Evolutionary conservation across 1,284 basidiomycete genomes (phyloP).

Genomic region (Porphyrellus sp.): DNA sequence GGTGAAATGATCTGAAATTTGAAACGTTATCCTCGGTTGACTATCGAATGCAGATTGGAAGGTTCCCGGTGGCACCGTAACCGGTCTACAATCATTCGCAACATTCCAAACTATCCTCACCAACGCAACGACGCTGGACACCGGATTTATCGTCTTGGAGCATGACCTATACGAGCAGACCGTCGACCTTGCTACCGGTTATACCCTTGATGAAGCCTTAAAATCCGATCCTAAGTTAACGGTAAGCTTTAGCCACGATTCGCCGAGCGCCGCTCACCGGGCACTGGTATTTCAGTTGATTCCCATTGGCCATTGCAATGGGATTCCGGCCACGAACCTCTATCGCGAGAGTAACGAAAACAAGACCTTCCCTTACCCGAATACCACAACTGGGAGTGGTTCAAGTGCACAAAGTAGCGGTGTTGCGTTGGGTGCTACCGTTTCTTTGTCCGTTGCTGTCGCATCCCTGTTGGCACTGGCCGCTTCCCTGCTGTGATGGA

Average conservation of each 20-base stretch:
- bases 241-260: slow-evolving; percentile 37
- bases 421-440: slow-evolving; percentile 12
- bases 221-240: slow-evolving; percentile 62
- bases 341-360: slow-evolving; percentile 67
- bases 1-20: slow-evolving; percentile 39
- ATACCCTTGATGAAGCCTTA: slow-evolving; percentile 69
- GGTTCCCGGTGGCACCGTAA: slow-evolving; percentile 70
- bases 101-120: slow-evolving; percentile 61
- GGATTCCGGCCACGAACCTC: slow-evolving; percentile 51
- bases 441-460: slow-evolving; percentile 14
- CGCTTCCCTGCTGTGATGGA: slow-evolving; percentile 19
- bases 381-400: slow-evolving; percentile 19
- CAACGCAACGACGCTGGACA: slow-evolving; percentile 55
- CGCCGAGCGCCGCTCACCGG: not conserved
- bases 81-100: slow-evolving; percentile 51
- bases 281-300: slow-evolving; percentile 43
- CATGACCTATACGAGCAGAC: slow-evolving; percentile 86
- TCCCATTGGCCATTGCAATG: slow-evolving; percentile 62
- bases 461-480: slow-evolving; percentile 15
- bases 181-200: slow-evolving; percentile 85
- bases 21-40: not conserved
- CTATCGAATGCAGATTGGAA: slow-evolving; percentile 62
- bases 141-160: slow-evolving; percentile 84
- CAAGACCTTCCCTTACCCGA: slow-evolving; percentile 51
- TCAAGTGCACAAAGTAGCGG: slow-evolving; percentile 7